Evolutionary conservation across 352 stramenopile genomes (phyloP), one percentile per base, ranked within the genome.

Genomic region (Globisporangium viniferum): DNA sequence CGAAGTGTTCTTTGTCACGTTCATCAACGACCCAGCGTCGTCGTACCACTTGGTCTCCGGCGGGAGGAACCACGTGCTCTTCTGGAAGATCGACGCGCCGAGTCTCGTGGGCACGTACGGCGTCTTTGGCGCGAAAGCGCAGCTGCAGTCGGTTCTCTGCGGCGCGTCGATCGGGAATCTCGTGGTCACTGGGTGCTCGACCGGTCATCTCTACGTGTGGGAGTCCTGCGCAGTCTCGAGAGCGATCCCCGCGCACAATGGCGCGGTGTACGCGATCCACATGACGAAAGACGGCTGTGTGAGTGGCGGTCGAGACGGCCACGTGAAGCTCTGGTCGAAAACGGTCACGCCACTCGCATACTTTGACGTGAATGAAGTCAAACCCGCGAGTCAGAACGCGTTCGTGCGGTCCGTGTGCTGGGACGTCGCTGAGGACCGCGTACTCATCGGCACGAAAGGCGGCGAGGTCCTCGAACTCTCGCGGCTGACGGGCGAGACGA

Each of bases 171-270:
- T 94, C 48, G 83, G 80, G 6, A 74, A 62, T 10, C 56, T 80
- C 20, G 70, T 88, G 0, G 72, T 90, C 56, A 94, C 86, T 4
- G 83, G 84, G 29, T 85, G 77, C 8, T 75, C 76, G 14, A 89
- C 82, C 0, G 86, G 86, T 3, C 86, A 93, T 55, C 59, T 94
- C 14, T 92, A 92, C 60, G 74, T 80, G 39, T 94, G 86, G 86
- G 83, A 94, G 48, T 80, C 82, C 8, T 79, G 79, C 49, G 73
- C 79, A 4, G 81, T 94, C 3, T 71, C 76, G 2, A 70, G 75
- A 36, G 82, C 80, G 7, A 62, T 94, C 14, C 84, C 86, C n/a
- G 84, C 79, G 15, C 86, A 94, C 62, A 81, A 78, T 22, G 83
- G 85, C 2, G 80, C 79, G 0, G 79, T 94, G 33, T 92, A 94